These are phyloP conservation scores for Hymenoscyphus albidus DNA, from an alignment of 2,329 filamentous ascomycete genomes.

Conservation along the genomic window DNA sequence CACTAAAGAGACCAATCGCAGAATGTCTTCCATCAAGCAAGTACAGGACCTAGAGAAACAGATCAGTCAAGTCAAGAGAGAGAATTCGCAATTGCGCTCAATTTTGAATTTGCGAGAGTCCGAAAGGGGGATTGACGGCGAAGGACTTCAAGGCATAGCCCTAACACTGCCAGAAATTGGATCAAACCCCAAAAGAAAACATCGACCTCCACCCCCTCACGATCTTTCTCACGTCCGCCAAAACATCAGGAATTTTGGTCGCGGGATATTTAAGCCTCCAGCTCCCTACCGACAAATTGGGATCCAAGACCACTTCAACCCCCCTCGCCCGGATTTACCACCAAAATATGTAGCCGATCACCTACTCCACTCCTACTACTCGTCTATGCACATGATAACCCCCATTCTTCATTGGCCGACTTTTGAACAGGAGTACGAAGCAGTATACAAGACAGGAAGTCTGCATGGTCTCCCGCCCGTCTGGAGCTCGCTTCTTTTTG, in stretches of 20 bases:
- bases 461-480: conserved; percentile 59
- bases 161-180: conserved; percentile 62
- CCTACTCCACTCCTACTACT: conserved; percentile 71
- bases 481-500: conserved; percentile 79
- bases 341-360: conserved; percentile 65
- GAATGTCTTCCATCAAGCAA: conserved; percentile 99
- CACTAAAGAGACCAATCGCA: conserved; percentile 95
- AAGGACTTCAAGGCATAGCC: conserved; percentile 40
- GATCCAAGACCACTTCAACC: conserved; percentile 46
- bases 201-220: conserved; percentile 56
- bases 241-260: conserved; percentile 69
- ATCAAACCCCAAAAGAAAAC: conserved; percentile 60
- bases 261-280: conserved; percentile 77
- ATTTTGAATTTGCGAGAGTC: conserved; percentile 47
- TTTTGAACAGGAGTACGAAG: conserved; percentile 72
- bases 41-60: conserved; percentile 96
- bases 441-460: conserved; percentile 64
- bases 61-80: conserved; percentile 72
- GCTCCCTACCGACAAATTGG: conserved; percentile 58
- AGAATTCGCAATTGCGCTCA: conserved; percentile 71
- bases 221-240: conserved; percentile 68
- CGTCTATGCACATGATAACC: conserved; percentile 72
- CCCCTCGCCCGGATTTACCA: conserved; percentile 62
- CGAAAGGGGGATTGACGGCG: conserved; percentile 42
- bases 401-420: conserved; percentile 87